These are phyloP conservation scores for Mallotus repandus DNA, from an alignment of 441 rosid species.

Conservation along the genomic window DNA sequence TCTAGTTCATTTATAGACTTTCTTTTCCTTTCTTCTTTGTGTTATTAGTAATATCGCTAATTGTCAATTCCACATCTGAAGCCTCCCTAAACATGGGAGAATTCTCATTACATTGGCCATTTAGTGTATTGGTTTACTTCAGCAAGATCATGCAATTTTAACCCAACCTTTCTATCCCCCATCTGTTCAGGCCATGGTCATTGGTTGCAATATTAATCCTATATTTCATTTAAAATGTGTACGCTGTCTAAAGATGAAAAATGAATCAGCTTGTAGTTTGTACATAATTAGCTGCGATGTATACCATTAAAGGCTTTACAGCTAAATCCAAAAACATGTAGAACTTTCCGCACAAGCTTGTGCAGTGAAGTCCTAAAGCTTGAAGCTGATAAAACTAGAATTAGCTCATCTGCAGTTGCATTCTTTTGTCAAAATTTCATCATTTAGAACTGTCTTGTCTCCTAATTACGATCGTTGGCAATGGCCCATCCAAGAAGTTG, in stretches of 20 bases:
- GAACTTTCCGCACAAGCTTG: not conserved
- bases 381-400: not conserved
- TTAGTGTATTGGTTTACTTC: too few relatives aligned
- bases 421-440: conserved; percentile 14
- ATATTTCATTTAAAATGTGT: too few relatives aligned
- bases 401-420: not conserved
- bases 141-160: not conserved
- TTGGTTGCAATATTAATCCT: not conserved
- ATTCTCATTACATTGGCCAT: not conserved
- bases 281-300: too few relatives aligned
- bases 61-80: not conserved
- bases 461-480: conserved; percentile 23
- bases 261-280: too few relatives aligned
- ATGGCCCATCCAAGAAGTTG: conserved; percentile 29
- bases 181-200: not conserved
- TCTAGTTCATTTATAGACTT: not conserved
- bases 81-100: not conserved
- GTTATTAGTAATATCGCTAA: not conserved
- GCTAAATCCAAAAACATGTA: too few relatives aligned
- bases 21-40: not conserved
- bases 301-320: too few relatives aligned
- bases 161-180: too few relatives aligned
- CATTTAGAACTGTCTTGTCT: conserved; percentile 20
- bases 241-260: too few relatives aligned
- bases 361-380: not conserved